phyloP scores from a whole-genome alignment of 768 basidiomycete genomes.

The Phanerodontia chrysosporium region DNA sequence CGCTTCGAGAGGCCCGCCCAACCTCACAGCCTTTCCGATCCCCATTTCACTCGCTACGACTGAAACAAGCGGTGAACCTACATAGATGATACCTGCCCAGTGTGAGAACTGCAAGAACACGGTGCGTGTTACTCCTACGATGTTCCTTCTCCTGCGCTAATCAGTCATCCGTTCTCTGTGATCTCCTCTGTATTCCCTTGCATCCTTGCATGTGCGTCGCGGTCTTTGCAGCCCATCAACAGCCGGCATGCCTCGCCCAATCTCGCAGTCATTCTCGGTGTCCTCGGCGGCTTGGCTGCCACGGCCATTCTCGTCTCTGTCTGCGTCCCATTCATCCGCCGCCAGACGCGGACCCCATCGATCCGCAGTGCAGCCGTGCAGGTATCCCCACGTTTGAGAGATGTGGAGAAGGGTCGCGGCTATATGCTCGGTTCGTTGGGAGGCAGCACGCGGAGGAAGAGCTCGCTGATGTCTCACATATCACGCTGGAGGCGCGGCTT shows the following conservation, averaged over 20 bases:
- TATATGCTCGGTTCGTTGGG: background rate
- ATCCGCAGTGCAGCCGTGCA: background rate
- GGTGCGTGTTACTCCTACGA: too few species aligned
- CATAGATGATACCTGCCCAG: too few species aligned
- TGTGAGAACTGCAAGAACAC: too few species aligned
- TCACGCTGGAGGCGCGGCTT: background rate
- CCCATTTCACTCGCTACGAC: too few species aligned
- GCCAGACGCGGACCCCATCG: background rate
- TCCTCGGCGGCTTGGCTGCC: conserved; percentile 18
- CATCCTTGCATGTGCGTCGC: background rate
- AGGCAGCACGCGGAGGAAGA: background rate
- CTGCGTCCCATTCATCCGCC: conserved; percentile 16
- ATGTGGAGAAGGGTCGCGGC: background rate
- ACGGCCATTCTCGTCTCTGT: conserved; percentile 15
- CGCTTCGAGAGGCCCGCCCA: too few species aligned
- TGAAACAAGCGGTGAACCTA: too few species aligned
- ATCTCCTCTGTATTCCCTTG: background rate
- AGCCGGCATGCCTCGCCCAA: conserved; percentile 5
- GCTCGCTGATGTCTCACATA: background rate
- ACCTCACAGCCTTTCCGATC: too few species aligned
- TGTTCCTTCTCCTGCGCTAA: background rate
- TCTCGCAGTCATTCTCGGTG: conserved; percentile 16
- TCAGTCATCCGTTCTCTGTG: background rate
- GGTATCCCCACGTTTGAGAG: background rate
- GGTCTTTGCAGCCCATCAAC: background rate